Conservation (phyloP, 169 alveolate genomes). For the Babesia bigemina region DNA sequence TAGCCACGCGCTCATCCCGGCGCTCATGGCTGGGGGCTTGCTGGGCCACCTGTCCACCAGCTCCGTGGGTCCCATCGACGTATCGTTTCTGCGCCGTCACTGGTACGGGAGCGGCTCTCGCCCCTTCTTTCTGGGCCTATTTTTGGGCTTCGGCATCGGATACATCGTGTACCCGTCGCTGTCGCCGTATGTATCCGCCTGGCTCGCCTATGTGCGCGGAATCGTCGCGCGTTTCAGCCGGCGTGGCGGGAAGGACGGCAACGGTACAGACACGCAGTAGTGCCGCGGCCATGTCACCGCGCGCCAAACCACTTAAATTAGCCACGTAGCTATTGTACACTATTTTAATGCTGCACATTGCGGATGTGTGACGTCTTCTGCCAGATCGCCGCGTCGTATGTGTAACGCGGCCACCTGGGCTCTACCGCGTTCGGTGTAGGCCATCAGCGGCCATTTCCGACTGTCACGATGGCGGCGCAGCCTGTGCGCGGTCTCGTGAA, state of each 20-base stretch:
- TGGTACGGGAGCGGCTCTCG: neutral
- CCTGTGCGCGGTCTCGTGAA: constrained; percentile 81
- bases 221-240: neutral
- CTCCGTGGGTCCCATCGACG: neutral
- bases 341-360: neutral
- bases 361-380: constrained; percentile 4
- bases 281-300: neutral
- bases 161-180: constrained; percentile 8
- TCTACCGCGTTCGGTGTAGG: neutral
- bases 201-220: neutral
- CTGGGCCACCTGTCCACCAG: neutral
- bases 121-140: constrained; percentile 15
- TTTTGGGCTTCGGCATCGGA: constrained; percentile 27
- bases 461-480: constrained; percentile 50
- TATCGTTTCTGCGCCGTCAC: constrained; percentile 3
- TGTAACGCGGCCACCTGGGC: constrained; percentile 12
- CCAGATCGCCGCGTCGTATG: neutral
- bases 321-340: neutral
- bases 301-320: neutral
- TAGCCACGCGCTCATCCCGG: constrained; percentile 23
- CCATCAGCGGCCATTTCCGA: neutral
- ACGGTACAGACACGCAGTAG: neutral
- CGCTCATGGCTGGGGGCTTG: constrained; percentile 29
- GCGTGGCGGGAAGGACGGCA: neutral
- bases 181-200: neutral